Base-by-base conservation (phyloP, 1,284 basidiomycete genomes). In the Ustilago trichophora region DNA sequence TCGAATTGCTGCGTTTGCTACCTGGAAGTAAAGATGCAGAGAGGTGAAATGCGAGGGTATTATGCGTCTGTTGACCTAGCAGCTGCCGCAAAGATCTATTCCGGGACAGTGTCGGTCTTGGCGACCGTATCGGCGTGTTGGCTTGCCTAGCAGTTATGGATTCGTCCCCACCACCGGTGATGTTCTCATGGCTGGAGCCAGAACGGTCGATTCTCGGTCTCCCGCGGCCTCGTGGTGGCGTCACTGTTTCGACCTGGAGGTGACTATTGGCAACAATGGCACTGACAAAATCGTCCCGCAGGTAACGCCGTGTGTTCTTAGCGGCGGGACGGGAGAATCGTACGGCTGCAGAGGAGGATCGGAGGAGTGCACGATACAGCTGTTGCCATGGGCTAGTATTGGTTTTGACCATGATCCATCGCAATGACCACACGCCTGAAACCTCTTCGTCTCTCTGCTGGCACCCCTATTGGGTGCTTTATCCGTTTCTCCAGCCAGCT, bases 261-360 rank as follows among this genome's bases (percentile, higher is more conserved):
- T n/a, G 34, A 12, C 34, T 18, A 6, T 48, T 22, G 5, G 27
- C 45, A 21, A 37, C 3, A 24, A 51, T 15, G 4, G 59, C 42
- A 16, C 29, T 16, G 29, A 35, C 49, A 18, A 53, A 55, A 5
- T 74, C 72, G 41, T 68, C 64, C 3, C 63, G 49, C 9, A 72
- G 38, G 27, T 69, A 63, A 3, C 72, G 58, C 25, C 60, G 44
- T 22, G 72, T 66, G 40, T 75, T 75, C 6, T 52, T 55, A 11
- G 72, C 41, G 7, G 72, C 70, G 3, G 69, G 72, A 6, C 57
- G 46, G 3, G 33, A 49, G 56, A 72, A 75, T 15, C 63, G 66
- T 21, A 72, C 72, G 3, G 70, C 48, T 6, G 60, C 50, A 7
- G 40, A 31, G 2, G 56, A 59, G 2, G 50, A 51, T 22, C 66